Base-by-base conservation (phyloP, 2,329 filamentous ascomycete species). In the Fusarium beomiforme region DNA sequence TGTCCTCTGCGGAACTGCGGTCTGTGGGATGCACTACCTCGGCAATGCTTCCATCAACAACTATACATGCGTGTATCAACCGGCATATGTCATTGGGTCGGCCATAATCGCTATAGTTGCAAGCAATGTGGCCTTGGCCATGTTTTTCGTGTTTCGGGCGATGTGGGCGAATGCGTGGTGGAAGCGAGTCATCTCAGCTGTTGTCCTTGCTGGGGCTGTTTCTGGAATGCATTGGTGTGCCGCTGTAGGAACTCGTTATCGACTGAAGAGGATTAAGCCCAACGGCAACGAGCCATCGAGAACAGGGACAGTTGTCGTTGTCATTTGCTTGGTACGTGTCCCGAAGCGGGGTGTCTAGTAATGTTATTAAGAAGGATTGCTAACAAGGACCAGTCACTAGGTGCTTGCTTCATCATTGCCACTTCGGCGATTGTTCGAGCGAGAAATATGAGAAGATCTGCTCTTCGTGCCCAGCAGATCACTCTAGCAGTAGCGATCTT, bases 161-260 rank as follows among this genome's bases (percentile, higher is more conserved):
- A 87, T 88, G 19, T 97, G 93, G 93, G 92, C 91, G 51, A 91
- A 91, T 75, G 89, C 88, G 19, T 93, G 91, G 88, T 94, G 91
- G 91, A 93, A 93, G 77, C 86, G 93, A 64, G 81, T 86, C 13
- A 75, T 90, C 4, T 93, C 90, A 67, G 91, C 91, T 13, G 81
- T 89, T 47, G 80, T 94, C 21, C 85, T 97, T 42, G 92, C 92
- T 12, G 85, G 88, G 19, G 93, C 92, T 42, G 92, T 96, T 4
- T 94, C 91, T 13, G 93, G 92, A 2, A 96, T 97, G 93, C 93
- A 97, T 81, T 97, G 93, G 92, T 91, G 91, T 60, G 93, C 92
- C 34, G 87, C 91, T 6, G 86, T 88, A 14, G 92, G 92, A 19
- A 96, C 93, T 6, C 78, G 80, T 12, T 96, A 95, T 78, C 85